A percentile compares a stretch with the other conserved stretches of the same genome.
Evolutionary conservation across 768 basidiomycete genomes (phyloP).

Genomic region (Trametes gibbosa): DNA sequence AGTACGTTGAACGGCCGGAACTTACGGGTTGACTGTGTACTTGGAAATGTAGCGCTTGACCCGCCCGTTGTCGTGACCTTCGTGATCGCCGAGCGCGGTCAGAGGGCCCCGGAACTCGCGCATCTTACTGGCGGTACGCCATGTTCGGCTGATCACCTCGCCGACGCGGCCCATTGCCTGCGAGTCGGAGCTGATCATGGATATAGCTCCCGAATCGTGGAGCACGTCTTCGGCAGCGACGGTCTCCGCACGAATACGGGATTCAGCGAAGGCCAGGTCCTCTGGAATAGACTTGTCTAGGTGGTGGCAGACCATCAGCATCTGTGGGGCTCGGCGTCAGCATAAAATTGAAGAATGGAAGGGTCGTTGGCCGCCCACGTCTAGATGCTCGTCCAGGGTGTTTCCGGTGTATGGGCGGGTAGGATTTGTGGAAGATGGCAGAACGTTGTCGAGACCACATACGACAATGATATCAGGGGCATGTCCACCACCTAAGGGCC

Average conservation of each 20-base stretch:
- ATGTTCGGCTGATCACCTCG: slow-evolving; percentile 89
- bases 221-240: slow-evolving; percentile 97
- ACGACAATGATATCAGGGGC: slow-evolving; percentile 99
- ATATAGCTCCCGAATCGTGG: slow-evolving; percentile 90
- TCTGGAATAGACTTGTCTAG: slow-evolving; percentile 89
- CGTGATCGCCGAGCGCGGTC: slow-evolving; percentile 60
- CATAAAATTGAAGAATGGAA: background rate
- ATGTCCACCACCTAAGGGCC: slow-evolving; percentile 73
- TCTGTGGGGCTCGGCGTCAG: slow-evolving; percentile 45
- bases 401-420: slow-evolving; percentile 90
- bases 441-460: slow-evolving; percentile 82
- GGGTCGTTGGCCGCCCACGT: slow-evolving; percentile 50
- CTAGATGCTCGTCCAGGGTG: slow-evolving; percentile 95
- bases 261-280: slow-evolving; percentile 94
- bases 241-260: slow-evolving; percentile 94
- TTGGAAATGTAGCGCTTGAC: slow-evolving; percentile 96
- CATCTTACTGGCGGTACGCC: slow-evolving; percentile 98
- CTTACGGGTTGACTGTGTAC: slow-evolving; percentile 97
- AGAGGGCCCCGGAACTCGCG: slow-evolving; percentile 75
- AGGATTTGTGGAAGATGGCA: slow-evolving; percentile 96
- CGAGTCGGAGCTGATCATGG: slow-evolving; percentile 94
- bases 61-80: slow-evolving; percentile 76
- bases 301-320: slow-evolving; percentile 99
- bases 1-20: slow-evolving; percentile 12
- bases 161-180: slow-evolving; percentile 99